These are phyloP conservation scores for Xerocomus spinulosus DNA, from an alignment of 768 basidiomycete species.

Conservation along the genomic window DNA sequence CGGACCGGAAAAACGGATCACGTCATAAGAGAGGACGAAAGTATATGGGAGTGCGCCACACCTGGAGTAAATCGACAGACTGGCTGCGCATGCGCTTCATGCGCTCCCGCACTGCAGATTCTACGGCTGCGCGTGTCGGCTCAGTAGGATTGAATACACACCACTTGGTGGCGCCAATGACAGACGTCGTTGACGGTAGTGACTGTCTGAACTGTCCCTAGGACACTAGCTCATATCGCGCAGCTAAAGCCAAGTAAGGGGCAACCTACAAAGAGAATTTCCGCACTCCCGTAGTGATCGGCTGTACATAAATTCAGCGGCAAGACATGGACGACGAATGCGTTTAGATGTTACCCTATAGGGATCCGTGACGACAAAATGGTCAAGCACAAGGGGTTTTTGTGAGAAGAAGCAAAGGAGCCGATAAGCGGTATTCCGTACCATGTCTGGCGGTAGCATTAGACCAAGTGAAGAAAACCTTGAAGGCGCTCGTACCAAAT, in stretches of 20 bases:
- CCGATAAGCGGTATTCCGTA: constrained; percentile 29
- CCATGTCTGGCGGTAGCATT: constrained; percentile 46
- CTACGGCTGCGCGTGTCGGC: constrained; percentile 52
- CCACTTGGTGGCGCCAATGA: constrained; percentile 83
- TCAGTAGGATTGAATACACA: constrained; percentile 62
- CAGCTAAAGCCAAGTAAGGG: neutral
- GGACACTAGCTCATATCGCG: constrained; percentile 8
- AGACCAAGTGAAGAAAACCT: constrained; percentile 9
- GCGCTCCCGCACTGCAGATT: constrained; percentile 63
- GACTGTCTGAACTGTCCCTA: constrained; percentile 67
- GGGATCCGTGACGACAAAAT: constrained; percentile 3
- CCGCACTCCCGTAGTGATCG: constrained; percentile 84
- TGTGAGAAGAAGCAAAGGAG: constrained; percentile 16
- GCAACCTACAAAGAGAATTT: constrained; percentile 67
- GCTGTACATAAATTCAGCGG: constrained; percentile 39
- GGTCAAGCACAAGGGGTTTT: neutral
- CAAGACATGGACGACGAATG: neutral
- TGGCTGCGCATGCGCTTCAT: constrained; percentile 59
- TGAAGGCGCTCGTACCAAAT: constrained; percentile 32
- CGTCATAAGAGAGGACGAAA: neutral
- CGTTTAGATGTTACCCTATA: constrained; percentile 24
- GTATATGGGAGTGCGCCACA: constrained; percentile 21
- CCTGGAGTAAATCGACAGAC: constrained; percentile 71
- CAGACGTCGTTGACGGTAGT: constrained; percentile 35
- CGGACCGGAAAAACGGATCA: neutral